Evolutionary conservation across 2,329 filamentous ascomycete genomes (phyloP).

Genomic region (Aotearoamyces nothofagi): DNA sequence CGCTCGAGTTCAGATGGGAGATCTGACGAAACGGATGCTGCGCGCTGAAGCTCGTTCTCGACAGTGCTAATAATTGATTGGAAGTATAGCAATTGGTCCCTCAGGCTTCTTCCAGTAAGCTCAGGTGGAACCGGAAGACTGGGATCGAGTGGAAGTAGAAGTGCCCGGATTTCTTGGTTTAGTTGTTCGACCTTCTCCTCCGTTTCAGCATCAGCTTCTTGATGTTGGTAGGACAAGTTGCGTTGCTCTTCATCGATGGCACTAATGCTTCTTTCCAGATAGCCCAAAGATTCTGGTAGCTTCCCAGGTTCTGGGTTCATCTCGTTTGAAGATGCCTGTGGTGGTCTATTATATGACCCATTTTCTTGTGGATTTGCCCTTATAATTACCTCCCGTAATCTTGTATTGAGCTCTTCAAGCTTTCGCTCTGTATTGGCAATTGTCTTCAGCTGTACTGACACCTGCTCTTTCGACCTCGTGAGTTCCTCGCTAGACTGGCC

Average conservation of each 20-base stretch:
- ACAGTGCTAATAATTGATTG: constrained; percentile 40
- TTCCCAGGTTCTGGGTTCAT: constrained; percentile 26
- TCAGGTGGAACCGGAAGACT: constrained; percentile 42
- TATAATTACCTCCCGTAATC: constrained; percentile 51
- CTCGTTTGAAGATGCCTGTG: constrained; percentile 25
- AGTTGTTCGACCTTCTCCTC: constrained; percentile 43
- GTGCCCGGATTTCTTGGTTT: constrained; percentile 47
- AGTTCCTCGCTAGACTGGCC: neutral
- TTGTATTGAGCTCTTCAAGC: constrained; percentile 51
- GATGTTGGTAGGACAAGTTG: constrained; percentile 16
- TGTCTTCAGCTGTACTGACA: constrained; percentile 25
- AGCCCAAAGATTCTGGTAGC: constrained; percentile 41
- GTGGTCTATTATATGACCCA: constrained; percentile 9
- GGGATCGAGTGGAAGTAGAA: constrained; percentile 33
- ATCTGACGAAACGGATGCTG: constrained; percentile 8
- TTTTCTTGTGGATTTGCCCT: constrained; percentile 36
- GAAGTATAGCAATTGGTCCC: constrained; percentile 55
- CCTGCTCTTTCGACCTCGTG: constrained; percentile 5
- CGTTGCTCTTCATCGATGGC: constrained; percentile 43
- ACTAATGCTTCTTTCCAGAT: constrained; percentile 49
- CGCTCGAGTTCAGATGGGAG: constrained; percentile 3
- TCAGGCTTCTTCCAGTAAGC: constrained; percentile 37
- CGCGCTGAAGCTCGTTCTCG: constrained; percentile 18
- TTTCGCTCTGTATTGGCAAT: constrained; percentile 48
- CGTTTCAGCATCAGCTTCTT: constrained; percentile 15